Conservation (phyloP, 257 asterid species). For the Echites panduratus region DNA sequence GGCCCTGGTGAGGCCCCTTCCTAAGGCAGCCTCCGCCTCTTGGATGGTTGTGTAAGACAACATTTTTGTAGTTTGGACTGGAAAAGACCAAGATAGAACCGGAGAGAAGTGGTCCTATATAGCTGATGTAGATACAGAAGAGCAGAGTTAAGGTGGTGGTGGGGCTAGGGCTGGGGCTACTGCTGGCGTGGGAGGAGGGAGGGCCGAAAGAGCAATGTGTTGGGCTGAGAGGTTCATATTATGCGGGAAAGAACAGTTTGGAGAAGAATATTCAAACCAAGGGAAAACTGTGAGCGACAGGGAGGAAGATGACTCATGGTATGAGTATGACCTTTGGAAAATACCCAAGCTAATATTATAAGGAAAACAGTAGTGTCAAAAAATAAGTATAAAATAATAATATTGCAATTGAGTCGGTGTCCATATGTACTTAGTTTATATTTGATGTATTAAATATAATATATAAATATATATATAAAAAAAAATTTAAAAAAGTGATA, state of each 20-base stretch:
- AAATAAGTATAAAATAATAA: too few species aligned
- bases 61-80: conserved; percentile 28
- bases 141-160: neutral
- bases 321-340: too few species aligned
- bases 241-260: conserved; percentile 19
- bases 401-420: too few species aligned
- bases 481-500: too few species aligned
- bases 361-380: too few species aligned
- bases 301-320: neutral
- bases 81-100: neutral
- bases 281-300: neutral
- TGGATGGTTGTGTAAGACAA: conserved; percentile 68
- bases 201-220: neutral
- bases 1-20: conserved; percentile 59
- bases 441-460: too few species aligned
- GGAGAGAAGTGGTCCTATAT: neutral
- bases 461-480: too few species aligned
- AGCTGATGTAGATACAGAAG: neutral
- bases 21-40: conserved; percentile 73
- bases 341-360: too few species aligned
- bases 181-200: neutral
- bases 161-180: neutral
- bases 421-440: too few species aligned
- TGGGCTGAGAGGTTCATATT: conserved; percentile 1
- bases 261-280: conserved; percentile 1